Conservation (phyloP, 2,329 filamentous ascomycete species). For the Pestalotiopsis sp. region DNA sequence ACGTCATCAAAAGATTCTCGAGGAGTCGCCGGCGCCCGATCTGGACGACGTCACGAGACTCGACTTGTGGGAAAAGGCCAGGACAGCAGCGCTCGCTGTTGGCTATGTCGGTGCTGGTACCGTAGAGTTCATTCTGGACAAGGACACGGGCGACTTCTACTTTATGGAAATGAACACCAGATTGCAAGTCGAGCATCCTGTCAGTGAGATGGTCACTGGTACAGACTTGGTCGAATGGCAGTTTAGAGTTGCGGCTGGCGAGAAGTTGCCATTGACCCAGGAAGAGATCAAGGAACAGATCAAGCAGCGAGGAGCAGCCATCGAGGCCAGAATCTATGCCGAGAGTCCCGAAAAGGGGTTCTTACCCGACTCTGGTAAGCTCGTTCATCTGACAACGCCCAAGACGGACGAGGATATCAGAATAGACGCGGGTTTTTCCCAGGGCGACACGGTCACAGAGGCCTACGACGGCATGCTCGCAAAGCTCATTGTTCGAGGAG, state of each 20-base stretch:
- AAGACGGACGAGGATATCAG: conserved; percentile 71
- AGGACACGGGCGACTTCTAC: conserved; percentile 78
- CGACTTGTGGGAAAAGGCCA: conserved; percentile 68
- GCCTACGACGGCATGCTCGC: conserved; percentile 99
- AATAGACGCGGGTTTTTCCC: conserved; percentile 90
- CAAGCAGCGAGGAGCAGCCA: conserved; percentile 76
- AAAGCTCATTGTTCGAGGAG: conserved; percentile 89
- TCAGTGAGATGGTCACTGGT: conserved; percentile 73
- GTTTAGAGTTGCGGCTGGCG: conserved; percentile 70
- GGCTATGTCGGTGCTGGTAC: conserved; percentile 90
- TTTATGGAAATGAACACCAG: conserved; percentile 86
- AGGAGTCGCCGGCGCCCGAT: conserved; percentile 82
- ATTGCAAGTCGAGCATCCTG: conserved; percentile 94
- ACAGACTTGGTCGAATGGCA: conserved; percentile 92
- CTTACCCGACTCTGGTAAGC: conserved; percentile 87
- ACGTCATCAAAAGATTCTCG: conserved; percentile 87
- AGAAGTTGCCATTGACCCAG: conserved; percentile 59
- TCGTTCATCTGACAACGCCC: conserved; percentile 82
- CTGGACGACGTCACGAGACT: conserved; percentile 59
- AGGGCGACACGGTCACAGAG: conserved; percentile 89
- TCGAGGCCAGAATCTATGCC: conserved; percentile 95
- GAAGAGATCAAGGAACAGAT: conserved; percentile 75
- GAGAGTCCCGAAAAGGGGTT: conserved; percentile 93
- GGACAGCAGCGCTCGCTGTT: conserved; percentile 71
- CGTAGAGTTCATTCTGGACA: conserved; percentile 88